Percentiles rank a stretch among this genome's conserved stretches.
These are phyloP conservation scores for Rosa rugosa DNA, from an alignment of 306 rosid genomes.

Conservation along the genomic window DNA sequence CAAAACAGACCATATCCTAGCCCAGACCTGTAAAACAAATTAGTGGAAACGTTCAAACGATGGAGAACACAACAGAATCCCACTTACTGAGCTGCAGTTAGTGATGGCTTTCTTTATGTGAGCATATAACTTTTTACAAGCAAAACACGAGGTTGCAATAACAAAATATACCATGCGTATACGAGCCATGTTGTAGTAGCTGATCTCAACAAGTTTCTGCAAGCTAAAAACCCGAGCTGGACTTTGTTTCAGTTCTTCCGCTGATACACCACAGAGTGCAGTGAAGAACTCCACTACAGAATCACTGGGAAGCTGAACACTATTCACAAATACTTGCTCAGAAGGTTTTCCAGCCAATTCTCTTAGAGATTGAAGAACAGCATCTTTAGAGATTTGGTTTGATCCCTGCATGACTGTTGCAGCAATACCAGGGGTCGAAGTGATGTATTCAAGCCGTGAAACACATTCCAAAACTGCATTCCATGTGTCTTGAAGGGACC, in stretches of 20 bases:
- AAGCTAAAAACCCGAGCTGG: constrained; percentile 99
- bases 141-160: constrained; percentile 21
- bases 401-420: constrained; percentile 96
- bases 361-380: constrained; percentile 85
- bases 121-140: constrained; percentile 5
- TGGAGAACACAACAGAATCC: constrained; percentile 3
- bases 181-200: constrained; percentile 99
- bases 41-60: constrained; percentile 22
- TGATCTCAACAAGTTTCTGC: constrained; percentile 98
- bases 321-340: constrained; percentile 92
- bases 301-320: constrained; percentile 94
- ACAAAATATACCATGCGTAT: constrained; percentile 78
- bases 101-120: not conserved
- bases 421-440: constrained; percentile 77
- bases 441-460: constrained; percentile 89
- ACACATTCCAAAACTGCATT: constrained; percentile 98
- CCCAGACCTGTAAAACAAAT: constrained; percentile 84
- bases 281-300: constrained; percentile 93
- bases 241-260: constrained; percentile 91
- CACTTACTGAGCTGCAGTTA: not conserved
- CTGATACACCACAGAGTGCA: constrained; percentile 97
- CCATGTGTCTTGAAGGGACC: constrained; percentile 97
- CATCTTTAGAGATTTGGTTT: constrained; percentile 93
- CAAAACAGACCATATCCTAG: constrained; percentile 95
- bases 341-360: constrained; percentile 97